Base-by-base conservation (phyloP, 768 basidiomycete species). In the Boletus huronensis region DNA sequence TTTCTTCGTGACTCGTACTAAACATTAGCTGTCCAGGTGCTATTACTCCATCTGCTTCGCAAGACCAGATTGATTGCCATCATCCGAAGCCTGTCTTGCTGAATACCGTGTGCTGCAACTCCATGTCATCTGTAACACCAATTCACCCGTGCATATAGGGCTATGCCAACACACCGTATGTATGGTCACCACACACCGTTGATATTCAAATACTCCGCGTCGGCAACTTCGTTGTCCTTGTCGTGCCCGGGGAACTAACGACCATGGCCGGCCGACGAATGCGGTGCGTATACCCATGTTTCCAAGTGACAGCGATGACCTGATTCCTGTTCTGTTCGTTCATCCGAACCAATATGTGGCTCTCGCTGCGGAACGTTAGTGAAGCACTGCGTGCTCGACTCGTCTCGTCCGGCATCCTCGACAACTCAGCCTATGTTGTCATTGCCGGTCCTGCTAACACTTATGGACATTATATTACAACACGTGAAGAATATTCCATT, bases 391-490 rank as follows among this genome's bases (percentile, higher is more conserved):
- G 88, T 46, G 75, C 80, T 23, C 71, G 77, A 63, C 75, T 91
- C 46, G 84, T 90, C 55, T 77, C 84, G 0, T 73, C 79, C 46
- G 82, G 81, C 4, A 74, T 89, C 54, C 68, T 90, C 54, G 85
- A 82, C 38, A 68, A 81, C 44, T 78, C 86, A 59, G 87, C 86
- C 4, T 86, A 88, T 58, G 86, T 91, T 55, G 87, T 90, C 49
- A 72, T 90, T 52, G 84, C 86, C 14, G 90, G 88, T 14, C 90
- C 90, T n/a, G 88, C 87, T 6, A 91, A 90, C 59, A 85, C 87
- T 6, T 91, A 91, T 63, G 80, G 75, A 0, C 88, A 90, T 70
- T 88, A 90, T 65, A 76, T 89, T 48, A 74, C 87, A 2, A 90
- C 87, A 28, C 76, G 72, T 10, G 87, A 91, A 68, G 88, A 89